Evolutionary conservation across 2,329 filamentous ascomycete species (phyloP).

Genomic region (Hypoxylon sp.): DNA sequence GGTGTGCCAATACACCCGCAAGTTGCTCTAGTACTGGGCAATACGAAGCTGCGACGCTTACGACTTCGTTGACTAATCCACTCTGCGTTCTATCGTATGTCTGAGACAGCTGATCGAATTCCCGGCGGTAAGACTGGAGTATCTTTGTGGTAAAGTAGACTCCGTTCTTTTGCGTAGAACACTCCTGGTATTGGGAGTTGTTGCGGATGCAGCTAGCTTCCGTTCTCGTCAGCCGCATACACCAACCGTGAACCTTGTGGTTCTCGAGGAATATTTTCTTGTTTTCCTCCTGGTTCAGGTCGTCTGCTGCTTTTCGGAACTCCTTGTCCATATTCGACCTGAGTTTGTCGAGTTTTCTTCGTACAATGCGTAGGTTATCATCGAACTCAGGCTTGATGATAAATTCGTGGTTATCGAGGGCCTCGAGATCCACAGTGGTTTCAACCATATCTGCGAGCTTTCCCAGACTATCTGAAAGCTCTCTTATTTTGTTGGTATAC

Average conservation of each 20-base stretch:
- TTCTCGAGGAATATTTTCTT: constrained; percentile 99
- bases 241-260: constrained; percentile 96
- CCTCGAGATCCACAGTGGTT: constrained; percentile 95
- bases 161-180: constrained; percentile 98
- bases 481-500: constrained; percentile 86
- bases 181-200: constrained; percentile 90
- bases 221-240: constrained; percentile 90
- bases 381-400: constrained; percentile 99
- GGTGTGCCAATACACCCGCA: constrained; percentile 87
- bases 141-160: constrained; percentile 95
- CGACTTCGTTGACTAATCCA: constrained; percentile 91
- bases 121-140: constrained; percentile 83
- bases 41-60: constrained; percentile 93
- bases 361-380: constrained; percentile 86
- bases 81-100: constrained; percentile 96
- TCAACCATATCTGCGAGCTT: constrained; percentile 98
- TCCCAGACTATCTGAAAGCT: constrained; percentile 81
- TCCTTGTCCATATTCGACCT: constrained; percentile 86
- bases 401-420: constrained; percentile 96
- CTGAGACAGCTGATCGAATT: constrained; percentile 92
- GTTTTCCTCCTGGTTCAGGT: constrained; percentile 91
- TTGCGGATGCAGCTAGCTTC: constrained; percentile 95
- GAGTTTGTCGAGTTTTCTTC: constrained; percentile 89
- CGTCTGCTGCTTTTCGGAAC: constrained; percentile 79
- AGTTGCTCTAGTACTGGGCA: constrained; percentile 91